These are phyloP conservation scores for Stellera chamaejasme DNA, from an alignment of 345 rosid species.

Conservation along the genomic window DNA sequence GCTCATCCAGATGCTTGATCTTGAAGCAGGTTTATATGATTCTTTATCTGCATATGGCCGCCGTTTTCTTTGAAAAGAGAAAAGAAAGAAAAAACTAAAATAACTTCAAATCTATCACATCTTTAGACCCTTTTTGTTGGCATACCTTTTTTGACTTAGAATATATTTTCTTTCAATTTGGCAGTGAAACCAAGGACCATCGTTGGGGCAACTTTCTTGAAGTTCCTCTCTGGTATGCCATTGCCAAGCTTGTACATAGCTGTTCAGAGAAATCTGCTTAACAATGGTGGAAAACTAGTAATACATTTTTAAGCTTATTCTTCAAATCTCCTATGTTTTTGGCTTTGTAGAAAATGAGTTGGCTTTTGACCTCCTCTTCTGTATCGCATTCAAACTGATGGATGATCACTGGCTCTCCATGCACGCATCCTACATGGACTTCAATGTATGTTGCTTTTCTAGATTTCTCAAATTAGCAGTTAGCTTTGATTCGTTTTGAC, in stretches of 20 bases:
- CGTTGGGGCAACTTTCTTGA: constrained; percentile 75
- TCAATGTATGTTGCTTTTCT: constrained; percentile 43
- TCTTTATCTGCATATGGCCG: too few species aligned
- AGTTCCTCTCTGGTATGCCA: constrained; percentile 61
- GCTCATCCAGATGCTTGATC: constrained; percentile 97
- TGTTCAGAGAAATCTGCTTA: background rate
- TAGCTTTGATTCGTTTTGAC: background rate
- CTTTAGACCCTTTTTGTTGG: background rate
- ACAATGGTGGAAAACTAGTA: constrained; percentile 1
- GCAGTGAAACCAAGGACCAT: constrained; percentile 75
- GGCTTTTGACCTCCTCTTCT: constrained; percentile 82
- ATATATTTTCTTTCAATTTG: constrained; percentile 2
- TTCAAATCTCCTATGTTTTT: constrained; percentile 1
- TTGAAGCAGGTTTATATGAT: constrained; percentile 63
- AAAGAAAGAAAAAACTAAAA: background rate
- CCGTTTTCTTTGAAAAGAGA: background rate
- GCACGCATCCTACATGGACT: constrained; percentile 95
- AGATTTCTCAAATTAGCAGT: background rate
- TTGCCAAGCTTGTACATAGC: background rate
- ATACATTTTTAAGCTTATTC: too few species aligned
- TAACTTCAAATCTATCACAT: too few species aligned
- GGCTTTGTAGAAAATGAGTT: constrained; percentile 54
- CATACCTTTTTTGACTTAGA: too few species aligned
- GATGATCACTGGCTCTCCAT: constrained; percentile 82
- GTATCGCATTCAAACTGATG: constrained; percentile 91